phyloP scores from a whole-genome alignment of 192 early-diverging fungal genomes.

The Linnemannia schmuckeri region DNA sequence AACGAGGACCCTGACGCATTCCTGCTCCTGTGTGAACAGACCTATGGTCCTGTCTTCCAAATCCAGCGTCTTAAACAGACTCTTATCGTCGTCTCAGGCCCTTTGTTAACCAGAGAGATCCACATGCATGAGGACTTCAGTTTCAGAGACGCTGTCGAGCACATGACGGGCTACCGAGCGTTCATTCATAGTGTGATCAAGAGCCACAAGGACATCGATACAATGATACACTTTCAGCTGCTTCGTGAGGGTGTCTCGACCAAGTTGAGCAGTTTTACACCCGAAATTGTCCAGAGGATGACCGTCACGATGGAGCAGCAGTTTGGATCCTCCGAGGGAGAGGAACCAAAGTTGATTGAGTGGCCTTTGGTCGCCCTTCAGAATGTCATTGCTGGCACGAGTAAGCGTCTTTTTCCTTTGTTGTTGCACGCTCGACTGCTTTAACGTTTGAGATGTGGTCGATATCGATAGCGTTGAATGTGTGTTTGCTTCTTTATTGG shows the following conservation, averaged over 20 bases:
- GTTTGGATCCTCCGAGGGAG: slow-evolving; percentile 1
- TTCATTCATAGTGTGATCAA: slow-evolving; percentile 8
- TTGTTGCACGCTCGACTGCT: no score
- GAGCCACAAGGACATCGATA: slow-evolving; percentile 8
- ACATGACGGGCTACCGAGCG: neutral
- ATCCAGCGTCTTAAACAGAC: neutral
- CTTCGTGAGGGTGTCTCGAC: slow-evolving; percentile 38
- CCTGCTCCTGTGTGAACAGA: slow-evolving; percentile 11
- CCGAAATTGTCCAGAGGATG: slow-evolving; percentile 20
- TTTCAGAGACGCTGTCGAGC: slow-evolving; percentile 4
- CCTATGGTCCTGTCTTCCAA: slow-evolving; percentile 31
- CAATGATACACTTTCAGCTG: neutral
- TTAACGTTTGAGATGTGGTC: neutral
- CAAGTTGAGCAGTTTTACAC: slow-evolving; percentile 40
- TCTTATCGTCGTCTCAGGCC: slow-evolving; percentile 32
- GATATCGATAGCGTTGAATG: neutral
- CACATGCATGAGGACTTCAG: slow-evolving; percentile 28
- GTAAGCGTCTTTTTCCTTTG: slow-evolving; percentile 10
- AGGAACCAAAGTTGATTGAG: slow-evolving; percentile 3
- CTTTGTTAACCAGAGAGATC: slow-evolving; percentile 24
- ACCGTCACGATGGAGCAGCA: neutral
- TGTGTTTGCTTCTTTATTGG: neutral
- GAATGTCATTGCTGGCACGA: slow-evolving; percentile 32
- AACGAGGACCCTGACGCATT: slow-evolving; percentile 22
- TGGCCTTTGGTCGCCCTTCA: slow-evolving; percentile 13